A percentile compares a stretch with the other conserved stretches of the same genome.
Evolutionary conservation across 495 filamentous ascomycete genomes (phyloP).

Genomic region (Hypoxylon fuscum): DNA sequence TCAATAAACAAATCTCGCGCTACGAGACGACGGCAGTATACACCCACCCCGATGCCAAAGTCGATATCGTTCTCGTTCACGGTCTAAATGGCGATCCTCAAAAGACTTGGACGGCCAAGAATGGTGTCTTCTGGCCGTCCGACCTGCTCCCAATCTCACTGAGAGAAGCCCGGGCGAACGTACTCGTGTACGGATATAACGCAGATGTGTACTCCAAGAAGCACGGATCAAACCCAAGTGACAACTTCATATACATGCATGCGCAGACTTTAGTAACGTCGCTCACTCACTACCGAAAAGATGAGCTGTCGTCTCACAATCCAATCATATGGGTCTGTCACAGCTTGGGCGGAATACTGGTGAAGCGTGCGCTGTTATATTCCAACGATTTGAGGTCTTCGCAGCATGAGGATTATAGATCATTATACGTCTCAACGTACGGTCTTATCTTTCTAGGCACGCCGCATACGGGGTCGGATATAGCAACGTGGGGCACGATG

Average conservation of each 20-base stretch:
- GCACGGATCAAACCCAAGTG: slow-evolving; percentile 57
- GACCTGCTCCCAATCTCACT: slow-evolving; percentile 75
- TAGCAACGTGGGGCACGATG: slow-evolving; percentile 79
- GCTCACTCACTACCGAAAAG: slow-evolving; percentile 60
- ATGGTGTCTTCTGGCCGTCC: slow-evolving; percentile 77
- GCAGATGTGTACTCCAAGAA: slow-evolving; percentile 71
- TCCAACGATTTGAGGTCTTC: slow-evolving; percentile 70
- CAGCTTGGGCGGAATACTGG: slow-evolving; percentile 81
- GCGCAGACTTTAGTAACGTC: slow-evolving; percentile 79
- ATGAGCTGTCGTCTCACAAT: slow-evolving; percentile 64
- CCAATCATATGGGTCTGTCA: slow-evolving; percentile 90
- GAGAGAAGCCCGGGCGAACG: slow-evolving; percentile 68
- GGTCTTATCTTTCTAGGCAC: slow-evolving; percentile 88
- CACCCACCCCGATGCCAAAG: slow-evolving; percentile 64
- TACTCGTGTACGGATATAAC: slow-evolving; percentile 88
- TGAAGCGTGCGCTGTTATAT: slow-evolving; percentile 70
- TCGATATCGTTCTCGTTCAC: slow-evolving; percentile 81
- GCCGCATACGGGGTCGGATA: slow-evolving; percentile 81
- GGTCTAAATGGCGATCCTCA: slow-evolving; percentile 82
- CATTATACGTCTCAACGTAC: slow-evolving; percentile 83
- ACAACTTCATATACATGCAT: slow-evolving; percentile 83
- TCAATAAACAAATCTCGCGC: slow-evolving; percentile 66
- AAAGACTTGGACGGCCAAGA: slow-evolving; percentile 75
- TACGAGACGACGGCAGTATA: slow-evolving; percentile 78
- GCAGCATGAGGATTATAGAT: slow-evolving; percentile 76